Conservation (phyloP, 2,329 filamentous ascomycete genomes). For the Trichophyton mentagrophytes region DNA sequence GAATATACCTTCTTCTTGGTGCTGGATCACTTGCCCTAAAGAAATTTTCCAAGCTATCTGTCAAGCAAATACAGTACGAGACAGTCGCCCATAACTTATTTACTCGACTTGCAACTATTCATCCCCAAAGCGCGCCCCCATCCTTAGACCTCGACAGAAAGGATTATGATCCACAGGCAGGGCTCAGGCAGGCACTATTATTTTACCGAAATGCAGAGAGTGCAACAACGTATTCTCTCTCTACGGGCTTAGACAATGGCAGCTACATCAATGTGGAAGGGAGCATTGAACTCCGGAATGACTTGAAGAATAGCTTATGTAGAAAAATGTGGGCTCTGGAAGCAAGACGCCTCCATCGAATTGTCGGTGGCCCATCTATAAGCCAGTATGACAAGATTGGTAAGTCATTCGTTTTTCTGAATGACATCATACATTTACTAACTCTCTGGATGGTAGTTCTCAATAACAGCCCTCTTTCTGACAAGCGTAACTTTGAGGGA, state of each 20-base stretch:
- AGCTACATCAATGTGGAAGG: constrained; percentile 35
- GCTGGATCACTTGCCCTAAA: constrained; percentile 35
- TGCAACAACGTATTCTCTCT: constrained; percentile 26
- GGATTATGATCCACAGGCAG: constrained; percentile 31
- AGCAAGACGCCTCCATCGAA: constrained; percentile 28
- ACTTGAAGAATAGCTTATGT: constrained; percentile 29
- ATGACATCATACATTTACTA: background rate
- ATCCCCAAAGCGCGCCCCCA: constrained; percentile 32
- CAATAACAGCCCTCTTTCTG: constrained; percentile 19
- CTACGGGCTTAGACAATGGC: constrained; percentile 29
- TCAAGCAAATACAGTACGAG: constrained; percentile 39
- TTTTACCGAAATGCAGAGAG: constrained; percentile 31
- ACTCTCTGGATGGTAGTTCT: constrained; percentile 17
- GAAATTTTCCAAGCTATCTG: constrained; percentile 33
- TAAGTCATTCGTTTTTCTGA: constrained; percentile 15
- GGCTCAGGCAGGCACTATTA: constrained; percentile 28
- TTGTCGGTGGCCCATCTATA: constrained; percentile 27
- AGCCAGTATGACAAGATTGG: constrained; percentile 27
- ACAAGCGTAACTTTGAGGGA: constrained; percentile 27
- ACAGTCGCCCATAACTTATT: constrained; percentile 37
- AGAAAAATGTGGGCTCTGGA: constrained; percentile 33
- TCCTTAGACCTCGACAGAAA: constrained; percentile 29
- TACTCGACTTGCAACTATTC: constrained; percentile 36
- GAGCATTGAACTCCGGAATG: constrained; percentile 29
- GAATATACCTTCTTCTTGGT: constrained; percentile 33